phyloP scores from a whole-genome alignment of 2,329 filamentous ascomycete species.

The Clonostachys byssicola region DNA sequence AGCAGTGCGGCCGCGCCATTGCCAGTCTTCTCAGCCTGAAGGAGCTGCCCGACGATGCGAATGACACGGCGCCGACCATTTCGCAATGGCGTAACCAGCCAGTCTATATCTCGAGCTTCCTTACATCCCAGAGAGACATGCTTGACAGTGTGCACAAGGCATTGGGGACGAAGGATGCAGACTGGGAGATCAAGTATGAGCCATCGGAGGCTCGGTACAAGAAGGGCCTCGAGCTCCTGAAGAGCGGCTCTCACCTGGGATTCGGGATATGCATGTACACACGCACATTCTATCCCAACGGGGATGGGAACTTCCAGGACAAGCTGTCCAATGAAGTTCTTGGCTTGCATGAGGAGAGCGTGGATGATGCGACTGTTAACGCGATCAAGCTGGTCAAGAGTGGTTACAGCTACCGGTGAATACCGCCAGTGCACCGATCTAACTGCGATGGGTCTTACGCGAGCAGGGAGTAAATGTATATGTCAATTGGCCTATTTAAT shows the following conservation, averaged over 20 bases:
- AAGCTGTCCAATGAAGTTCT: slow-evolving; percentile 43
- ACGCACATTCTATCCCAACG: slow-evolving; percentile 43
- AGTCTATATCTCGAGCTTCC: slow-evolving; percentile 52
- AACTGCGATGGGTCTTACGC: no score
- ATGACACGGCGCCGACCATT: slow-evolving; percentile 29
- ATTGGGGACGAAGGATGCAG: slow-evolving; percentile 47
- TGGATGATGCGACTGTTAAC: slow-evolving; percentile 50
- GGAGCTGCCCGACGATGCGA: slow-evolving; percentile 32
- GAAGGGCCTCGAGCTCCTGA: slow-evolving; percentile 21
- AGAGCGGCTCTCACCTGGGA: slow-evolving; percentile 28
- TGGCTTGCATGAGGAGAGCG: slow-evolving; percentile 49
- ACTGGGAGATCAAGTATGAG: slow-evolving; percentile 56
- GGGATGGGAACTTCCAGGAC: slow-evolving; percentile 20
- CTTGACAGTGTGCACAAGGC: slow-evolving; percentile 56
- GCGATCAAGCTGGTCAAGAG: slow-evolving; percentile 33
- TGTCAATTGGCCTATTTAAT: no score
- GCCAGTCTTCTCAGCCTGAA: slow-evolving; percentile 42
- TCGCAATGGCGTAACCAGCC: slow-evolving; percentile 33
- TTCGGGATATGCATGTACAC: slow-evolving; percentile 50
- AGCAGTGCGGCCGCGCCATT: slow-evolving; percentile 52
- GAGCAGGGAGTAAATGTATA: no score
- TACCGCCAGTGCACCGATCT: no score
- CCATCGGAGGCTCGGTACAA: slow-evolving; percentile 12
- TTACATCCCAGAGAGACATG: slow-evolving; percentile 59
- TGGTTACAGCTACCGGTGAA: no score